These are phyloP conservation scores for Cladosporium velox DNA, from an alignment of 2,329 filamentous ascomycete species.

Conservation along the genomic window DNA sequence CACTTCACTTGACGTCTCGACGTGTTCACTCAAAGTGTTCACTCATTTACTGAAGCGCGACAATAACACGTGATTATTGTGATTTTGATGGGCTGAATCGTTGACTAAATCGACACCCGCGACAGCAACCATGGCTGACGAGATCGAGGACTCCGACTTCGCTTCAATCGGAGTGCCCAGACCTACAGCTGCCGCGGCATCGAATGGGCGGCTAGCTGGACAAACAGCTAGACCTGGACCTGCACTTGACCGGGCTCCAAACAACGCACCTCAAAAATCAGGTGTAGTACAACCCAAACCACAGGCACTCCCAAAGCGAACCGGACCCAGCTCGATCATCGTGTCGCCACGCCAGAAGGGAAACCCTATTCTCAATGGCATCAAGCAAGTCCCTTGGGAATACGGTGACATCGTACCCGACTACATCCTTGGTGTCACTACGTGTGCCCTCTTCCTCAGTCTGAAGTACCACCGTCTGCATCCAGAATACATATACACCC, in stretches of 20 bases:
- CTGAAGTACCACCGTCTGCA: conserved; percentile 97
- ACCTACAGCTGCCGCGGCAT: background rate
- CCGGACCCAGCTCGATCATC: conserved; percentile 74
- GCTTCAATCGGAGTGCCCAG: conserved; percentile 11
- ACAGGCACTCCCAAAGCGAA: conserved; percentile 71
- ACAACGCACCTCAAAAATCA: conserved; percentile 25
- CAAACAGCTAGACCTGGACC: conserved; percentile 41
- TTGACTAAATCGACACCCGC: background rate
- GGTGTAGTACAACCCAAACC: conserved; percentile 71
- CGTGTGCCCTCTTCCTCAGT: conserved; percentile 88
- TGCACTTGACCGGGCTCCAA: conserved; percentile 37
- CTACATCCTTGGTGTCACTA: conserved; percentile 83
- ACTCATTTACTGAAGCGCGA: background rate
- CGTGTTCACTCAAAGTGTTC: background rate
- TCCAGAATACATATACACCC: conserved; percentile 95
- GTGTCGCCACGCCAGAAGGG: conserved; percentile 93
- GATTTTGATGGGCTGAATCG: background rate
- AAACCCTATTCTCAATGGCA: conserved; percentile 83
- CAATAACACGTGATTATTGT: background rate
- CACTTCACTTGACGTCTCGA: conserved; percentile 4
- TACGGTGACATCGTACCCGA: conserved; percentile 96
- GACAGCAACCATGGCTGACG: conserved; percentile 45
- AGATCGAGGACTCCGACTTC: conserved; percentile 47
- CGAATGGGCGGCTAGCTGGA: conserved; percentile 11
- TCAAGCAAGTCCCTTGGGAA: conserved; percentile 87